Evolutionary conservation across 306 rosid genomes (phyloP), one percentile per base, ranked within the genome.

Genomic region (Medicago lupulina): DNA sequence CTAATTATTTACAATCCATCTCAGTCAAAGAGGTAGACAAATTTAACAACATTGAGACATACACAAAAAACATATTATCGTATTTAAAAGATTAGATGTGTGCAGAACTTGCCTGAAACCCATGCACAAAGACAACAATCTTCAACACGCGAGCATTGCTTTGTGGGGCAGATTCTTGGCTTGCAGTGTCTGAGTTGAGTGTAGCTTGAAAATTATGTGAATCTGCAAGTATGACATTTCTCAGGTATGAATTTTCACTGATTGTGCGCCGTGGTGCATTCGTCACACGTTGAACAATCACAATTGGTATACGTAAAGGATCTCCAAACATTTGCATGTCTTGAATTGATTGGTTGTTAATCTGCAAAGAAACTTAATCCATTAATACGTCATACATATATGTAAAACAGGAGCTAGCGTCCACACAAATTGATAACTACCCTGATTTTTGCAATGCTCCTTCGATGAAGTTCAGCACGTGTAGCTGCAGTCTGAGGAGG

Each of bases 391-490:
- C 49, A 53, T 9, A 44, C 43, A 64, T n/a, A 19, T 49, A 58
- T 55, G 65, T 47, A 74, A 64, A 75, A 44, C 49, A 36, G 62
- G 65, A 80, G 63, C 62, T 6, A 70, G 51, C 18, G 28, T 65
- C 36, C 73, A 54, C 71, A 68, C 16, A 21, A 66, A 60, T 49
- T 47, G 79, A 81, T n/a, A 60, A 59, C 80, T 85, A 87, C 97
- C 86, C 76, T 86, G 96, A 92, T 92, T 71, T 92, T 93, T 43
- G 87, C 83, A 84, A 92, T 92, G 83, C 97, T 90, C 50, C 86
- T 86, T 39, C 97, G 86, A 83, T 90, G 97, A 80, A 85, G 89
- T 86, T 90, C 97, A 57, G 97, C 97, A 71, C 96, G 85, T 67
- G 84, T 84, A 75, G 93, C 86, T 19, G 96, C 91, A 84, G 73